Evolutionary conservation across 805 yeast species (phyloP).

Genomic region (Lachancea thermotolerans): DNA sequence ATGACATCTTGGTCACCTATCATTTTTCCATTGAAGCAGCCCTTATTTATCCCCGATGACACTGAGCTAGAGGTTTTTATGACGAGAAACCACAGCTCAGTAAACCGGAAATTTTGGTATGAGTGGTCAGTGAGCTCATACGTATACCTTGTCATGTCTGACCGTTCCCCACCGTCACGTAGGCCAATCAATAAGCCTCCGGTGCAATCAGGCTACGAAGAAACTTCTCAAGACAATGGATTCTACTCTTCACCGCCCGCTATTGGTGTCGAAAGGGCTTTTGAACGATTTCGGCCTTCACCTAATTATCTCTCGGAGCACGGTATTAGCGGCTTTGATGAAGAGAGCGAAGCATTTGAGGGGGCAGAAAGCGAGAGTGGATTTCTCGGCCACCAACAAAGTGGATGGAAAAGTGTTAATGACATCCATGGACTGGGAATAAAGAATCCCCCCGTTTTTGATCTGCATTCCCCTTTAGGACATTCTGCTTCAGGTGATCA

Average conservation of each 20-base stretch:
- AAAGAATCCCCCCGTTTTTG: constrained; percentile 5
- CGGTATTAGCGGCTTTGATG: constrained; percentile 1
- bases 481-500: not conserved
- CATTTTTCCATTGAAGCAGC: constrained; percentile 53
- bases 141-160: constrained; percentile 35
- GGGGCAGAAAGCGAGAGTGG: constrained; percentile 1
- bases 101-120: constrained; percentile 49
- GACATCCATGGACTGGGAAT: constrained; percentile 24
- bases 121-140: constrained; percentile 58
- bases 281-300: constrained; percentile 8
- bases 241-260: constrained; percentile 3
- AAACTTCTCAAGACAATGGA: not conserved
- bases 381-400: constrained; percentile 13
- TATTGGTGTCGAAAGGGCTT: constrained; percentile 4
- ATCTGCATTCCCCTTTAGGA: constrained; percentile 1
- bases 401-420: constrained; percentile 29
- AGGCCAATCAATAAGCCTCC: not conserved
- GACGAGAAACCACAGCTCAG: constrained; percentile 37
- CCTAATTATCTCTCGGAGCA: not conserved
- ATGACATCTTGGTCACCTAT: constrained; percentile 65
- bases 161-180: constrained; percentile 8
- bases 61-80: constrained; percentile 48
- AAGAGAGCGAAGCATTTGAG: constrained; percentile 7
- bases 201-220: not conserved
- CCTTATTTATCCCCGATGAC: constrained; percentile 46